Percentiles rank a stretch among this genome's conserved stretches.
Evolutionary conservation across 345 rosid species (phyloP).

Genomic region (Hibiscus trionum): DNA sequence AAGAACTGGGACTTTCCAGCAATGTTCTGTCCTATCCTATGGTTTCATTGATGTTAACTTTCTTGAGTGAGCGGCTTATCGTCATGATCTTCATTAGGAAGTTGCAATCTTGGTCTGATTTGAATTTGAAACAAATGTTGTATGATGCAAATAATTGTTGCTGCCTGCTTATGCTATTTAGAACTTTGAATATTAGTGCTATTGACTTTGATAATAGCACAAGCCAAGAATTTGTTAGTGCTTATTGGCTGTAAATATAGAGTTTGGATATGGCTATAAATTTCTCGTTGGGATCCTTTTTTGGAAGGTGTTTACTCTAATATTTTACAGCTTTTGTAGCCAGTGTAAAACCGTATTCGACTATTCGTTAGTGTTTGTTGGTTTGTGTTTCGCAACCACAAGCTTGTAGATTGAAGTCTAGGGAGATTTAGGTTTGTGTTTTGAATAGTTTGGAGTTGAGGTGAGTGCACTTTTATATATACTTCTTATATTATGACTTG

Average conservation of each 20-base stretch:
- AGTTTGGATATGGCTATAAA: neutral
- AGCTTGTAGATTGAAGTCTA: too few species aligned
- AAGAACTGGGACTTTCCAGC: constrained; percentile 1
- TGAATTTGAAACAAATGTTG: neutral
- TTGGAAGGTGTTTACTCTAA: too few species aligned
- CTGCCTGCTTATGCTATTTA: neutral
- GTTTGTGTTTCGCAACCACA: too few species aligned
- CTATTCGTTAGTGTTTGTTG: too few species aligned
- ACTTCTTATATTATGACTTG: too few species aligned
- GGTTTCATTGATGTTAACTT: neutral
- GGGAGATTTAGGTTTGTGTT: too few species aligned
- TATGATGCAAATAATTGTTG: neutral
- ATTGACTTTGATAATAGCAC: neutral
- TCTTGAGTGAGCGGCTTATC: neutral
- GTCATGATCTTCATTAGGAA: neutral
- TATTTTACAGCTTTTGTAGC: too few species aligned
- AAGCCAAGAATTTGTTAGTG: neutral
- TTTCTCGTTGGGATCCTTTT: neutral
- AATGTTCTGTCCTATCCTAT: neutral
- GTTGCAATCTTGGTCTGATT: neutral
- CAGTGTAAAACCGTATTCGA: too few species aligned
- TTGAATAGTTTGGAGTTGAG: too few species aligned
- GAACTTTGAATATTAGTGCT: neutral
- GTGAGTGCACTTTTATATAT: too few species aligned
- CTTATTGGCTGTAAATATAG: neutral